Conservation (phyloP, 2,329 filamentous ascomycete genomes). For the Periconia digitata region DNA sequence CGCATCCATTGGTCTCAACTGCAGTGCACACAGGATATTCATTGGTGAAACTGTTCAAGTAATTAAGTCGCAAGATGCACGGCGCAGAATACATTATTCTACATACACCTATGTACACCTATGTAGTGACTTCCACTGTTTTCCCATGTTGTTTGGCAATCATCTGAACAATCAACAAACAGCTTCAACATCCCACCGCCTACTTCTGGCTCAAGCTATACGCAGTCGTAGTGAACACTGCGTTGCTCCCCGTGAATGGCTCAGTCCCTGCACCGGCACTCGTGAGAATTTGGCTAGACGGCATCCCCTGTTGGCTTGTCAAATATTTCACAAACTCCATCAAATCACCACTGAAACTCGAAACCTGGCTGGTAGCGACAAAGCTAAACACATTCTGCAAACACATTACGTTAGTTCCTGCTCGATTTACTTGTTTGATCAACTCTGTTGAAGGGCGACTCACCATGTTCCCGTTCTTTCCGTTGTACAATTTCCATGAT, state of each 20-base stretch:
- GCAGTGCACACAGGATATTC: constrained; percentile 19
- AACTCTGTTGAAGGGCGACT: background rate
- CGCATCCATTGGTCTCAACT: constrained; percentile 14
- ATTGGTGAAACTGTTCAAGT: constrained; percentile 7
- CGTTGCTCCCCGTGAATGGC: constrained; percentile 55
- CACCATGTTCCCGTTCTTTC: constrained; percentile 58
- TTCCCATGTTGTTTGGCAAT: too few species aligned
- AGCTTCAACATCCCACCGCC: background rate
- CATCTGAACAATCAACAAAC: too few species aligned
- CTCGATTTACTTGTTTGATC: background rate
- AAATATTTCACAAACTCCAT: constrained; percentile 61
- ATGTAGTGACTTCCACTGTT: too few species aligned
- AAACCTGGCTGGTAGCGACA: constrained; percentile 52
- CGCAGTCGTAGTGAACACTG: constrained; percentile 46
- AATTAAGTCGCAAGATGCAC: too few species aligned
- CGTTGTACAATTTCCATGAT: constrained; percentile 62
- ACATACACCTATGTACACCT: too few species aligned
- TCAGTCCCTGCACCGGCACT: constrained; percentile 59
- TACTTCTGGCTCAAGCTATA: constrained; percentile 40
- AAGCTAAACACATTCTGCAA: constrained; percentile 60
- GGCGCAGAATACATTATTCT: too few species aligned
- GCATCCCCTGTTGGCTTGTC: constrained; percentile 50
- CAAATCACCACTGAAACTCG: constrained; percentile 60
- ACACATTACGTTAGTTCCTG: background rate
- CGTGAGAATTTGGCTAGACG: constrained; percentile 55